Conservation (phyloP, 108 stramenopile species). For the Nitzschia putrida region DNA sequence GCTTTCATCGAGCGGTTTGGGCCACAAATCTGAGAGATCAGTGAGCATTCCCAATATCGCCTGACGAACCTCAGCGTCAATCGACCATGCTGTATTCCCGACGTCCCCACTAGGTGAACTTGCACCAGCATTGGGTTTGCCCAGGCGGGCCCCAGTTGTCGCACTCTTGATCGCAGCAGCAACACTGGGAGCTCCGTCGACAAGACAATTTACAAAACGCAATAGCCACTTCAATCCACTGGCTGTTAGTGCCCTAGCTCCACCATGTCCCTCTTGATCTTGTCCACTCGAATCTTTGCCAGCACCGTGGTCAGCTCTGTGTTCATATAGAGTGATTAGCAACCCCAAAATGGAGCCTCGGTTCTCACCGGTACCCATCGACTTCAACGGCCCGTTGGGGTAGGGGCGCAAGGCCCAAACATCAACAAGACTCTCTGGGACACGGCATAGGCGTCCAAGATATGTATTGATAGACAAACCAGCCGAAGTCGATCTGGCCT, state of each 20-base stretch:
- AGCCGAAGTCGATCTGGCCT: constrained; percentile 70
- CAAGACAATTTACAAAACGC: constrained; percentile 79
- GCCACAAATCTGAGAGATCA: constrained; percentile 82
- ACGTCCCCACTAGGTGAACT: constrained; percentile 8
- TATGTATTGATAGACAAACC: constrained; percentile 79
- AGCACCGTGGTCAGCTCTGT: constrained; percentile 66
- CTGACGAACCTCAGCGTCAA: constrained; percentile 46
- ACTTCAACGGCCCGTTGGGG: constrained; percentile 73
- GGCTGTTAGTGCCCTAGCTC: constrained; percentile 69
- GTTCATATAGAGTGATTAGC: constrained; percentile 85
- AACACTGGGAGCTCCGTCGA: constrained; percentile 76
- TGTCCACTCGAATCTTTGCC: constrained; percentile 41
- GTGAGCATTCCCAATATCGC: constrained; percentile 68
- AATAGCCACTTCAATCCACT: constrained; percentile 87
- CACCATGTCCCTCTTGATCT: constrained; percentile 69
- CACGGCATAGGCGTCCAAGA: constrained; percentile 64
- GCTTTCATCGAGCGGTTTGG: constrained; percentile 43
- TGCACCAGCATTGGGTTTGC: constrained; percentile 16
- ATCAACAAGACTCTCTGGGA: constrained; percentile 69
- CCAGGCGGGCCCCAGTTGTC: constrained; percentile 56
- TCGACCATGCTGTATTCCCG: constrained; percentile 44
- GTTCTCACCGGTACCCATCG: constrained; percentile 74
- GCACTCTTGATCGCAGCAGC: constrained; percentile 67
- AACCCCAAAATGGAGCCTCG: constrained; percentile 84
- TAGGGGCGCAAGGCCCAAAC: constrained; percentile 77